These are phyloP conservation scores for Bruguiera gymnorhiza DNA, from an alignment of 345 rosid genomes.

Conservation along the genomic window DNA sequence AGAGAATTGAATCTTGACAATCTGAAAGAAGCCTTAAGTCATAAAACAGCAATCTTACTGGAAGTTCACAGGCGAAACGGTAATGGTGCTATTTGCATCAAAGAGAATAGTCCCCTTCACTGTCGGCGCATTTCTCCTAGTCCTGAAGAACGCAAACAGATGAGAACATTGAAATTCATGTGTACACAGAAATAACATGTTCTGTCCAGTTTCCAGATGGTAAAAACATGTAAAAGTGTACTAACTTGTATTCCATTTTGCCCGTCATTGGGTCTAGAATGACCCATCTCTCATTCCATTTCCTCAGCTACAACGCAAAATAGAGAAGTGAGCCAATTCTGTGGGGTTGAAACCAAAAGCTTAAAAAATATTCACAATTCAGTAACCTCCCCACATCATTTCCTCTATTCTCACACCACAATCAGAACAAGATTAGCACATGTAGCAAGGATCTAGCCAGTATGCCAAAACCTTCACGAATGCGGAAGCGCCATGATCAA, in stretches of 20 bases:
- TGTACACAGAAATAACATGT: neutral
- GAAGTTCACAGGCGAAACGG: slow-evolving; percentile 89
- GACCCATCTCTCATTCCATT: slow-evolving; percentile 99
- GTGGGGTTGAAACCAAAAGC: neutral
- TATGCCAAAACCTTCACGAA: too few relatives aligned
- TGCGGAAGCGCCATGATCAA: too few relatives aligned
- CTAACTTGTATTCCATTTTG: slow-evolving; percentile 93
- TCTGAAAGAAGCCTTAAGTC: slow-evolving; percentile 8
- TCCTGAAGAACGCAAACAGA: slow-evolving; percentile 46
- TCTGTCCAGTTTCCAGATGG: neutral
- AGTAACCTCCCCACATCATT: too few relatives aligned
- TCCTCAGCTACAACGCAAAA: slow-evolving; percentile 53
- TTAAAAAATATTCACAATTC: neutral
- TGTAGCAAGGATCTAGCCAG: too few relatives aligned
- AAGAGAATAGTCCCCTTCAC: slow-evolving; percentile 77
- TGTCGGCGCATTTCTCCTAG: slow-evolving; percentile 78
- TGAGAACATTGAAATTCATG: neutral
- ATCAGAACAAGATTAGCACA: neutral
- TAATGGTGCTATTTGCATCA: slow-evolving; percentile 86
- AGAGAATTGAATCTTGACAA: slow-evolving; percentile 3
- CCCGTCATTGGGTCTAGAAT: slow-evolving; percentile 96
- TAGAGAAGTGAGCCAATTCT: neutral
- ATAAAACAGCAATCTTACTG: slow-evolving; percentile 48
- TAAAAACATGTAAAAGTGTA: neutral
- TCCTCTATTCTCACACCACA: neutral